A percentile compares a stretch with the other conserved stretches of the same genome.
These are phyloP conservation scores for Kwoniella newhampshirensis DNA, from an alignment of 768 basidiomycete genomes.

Conservation along the genomic window DNA sequence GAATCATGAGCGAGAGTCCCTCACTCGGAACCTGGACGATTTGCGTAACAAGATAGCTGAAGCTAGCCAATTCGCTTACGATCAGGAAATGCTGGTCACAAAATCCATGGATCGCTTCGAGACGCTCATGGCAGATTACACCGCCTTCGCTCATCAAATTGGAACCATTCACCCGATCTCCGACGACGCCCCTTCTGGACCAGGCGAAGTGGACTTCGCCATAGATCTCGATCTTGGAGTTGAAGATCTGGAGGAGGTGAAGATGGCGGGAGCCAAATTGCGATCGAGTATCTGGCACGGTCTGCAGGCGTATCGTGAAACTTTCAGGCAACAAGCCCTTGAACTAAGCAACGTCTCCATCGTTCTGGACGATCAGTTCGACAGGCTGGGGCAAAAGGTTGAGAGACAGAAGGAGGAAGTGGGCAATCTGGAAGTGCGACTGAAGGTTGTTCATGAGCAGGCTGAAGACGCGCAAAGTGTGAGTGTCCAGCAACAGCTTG, in stretches of 20 bases:
- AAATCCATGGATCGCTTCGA: constrained; percentile 78
- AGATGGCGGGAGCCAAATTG: constrained; percentile 66
- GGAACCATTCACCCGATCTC: constrained; percentile 64
- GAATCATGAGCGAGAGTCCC: constrained; percentile 81
- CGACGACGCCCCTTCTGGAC: constrained; percentile 26
- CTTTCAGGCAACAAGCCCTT: constrained; percentile 68
- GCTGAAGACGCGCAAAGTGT: constrained; percentile 49
- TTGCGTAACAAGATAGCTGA: constrained; percentile 73
- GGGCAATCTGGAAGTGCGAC: constrained; percentile 68
- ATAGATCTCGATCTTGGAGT: constrained; percentile 78
- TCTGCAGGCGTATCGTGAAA: constrained; percentile 68
- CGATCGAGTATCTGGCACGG: constrained; percentile 74
- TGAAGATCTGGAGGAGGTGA: constrained; percentile 66
- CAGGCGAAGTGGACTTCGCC: constrained; percentile 64
- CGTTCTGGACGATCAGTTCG: constrained; percentile 77
- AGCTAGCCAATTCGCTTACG: constrained; percentile 69
- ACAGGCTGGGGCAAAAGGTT: constrained; percentile 70
- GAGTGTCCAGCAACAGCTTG: constrained; percentile 8
- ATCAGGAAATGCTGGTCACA: constrained; percentile 78
- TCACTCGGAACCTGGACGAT: constrained; percentile 54
- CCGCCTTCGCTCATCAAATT: constrained; percentile 68
- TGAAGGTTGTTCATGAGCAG: constrained; percentile 39
- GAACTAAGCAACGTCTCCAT: constrained; percentile 74
- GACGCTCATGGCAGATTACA: constrained; percentile 76
- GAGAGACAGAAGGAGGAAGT: constrained; percentile 81